Base-by-base conservation (phyloP, 805 yeast genomes). In the Pichia nanzhaoensis region DNA sequence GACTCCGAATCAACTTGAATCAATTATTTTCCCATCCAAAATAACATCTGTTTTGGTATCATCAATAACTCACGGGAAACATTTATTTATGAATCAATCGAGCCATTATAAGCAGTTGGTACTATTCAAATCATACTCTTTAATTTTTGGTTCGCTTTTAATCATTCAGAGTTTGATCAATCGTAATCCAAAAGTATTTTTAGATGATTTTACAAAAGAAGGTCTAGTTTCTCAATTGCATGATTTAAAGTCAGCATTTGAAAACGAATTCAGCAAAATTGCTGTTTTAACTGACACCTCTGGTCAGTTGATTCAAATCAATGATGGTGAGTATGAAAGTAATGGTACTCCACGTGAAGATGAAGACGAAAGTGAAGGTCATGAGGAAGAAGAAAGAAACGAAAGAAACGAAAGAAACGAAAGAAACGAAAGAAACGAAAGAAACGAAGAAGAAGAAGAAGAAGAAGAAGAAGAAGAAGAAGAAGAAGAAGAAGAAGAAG, bases 221-320 rank as follows among this genome's bases (percentile, higher is more conserved):
- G 96, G 96, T 0, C 61, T 84, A n/a, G 58, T 82, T 4, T 61
- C 71, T 16, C 86, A 82, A 55, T 66, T 74, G 9, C 51, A 63
- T 1, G 47, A 55, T 0, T 60, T 78, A 3, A 44, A 12, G 39
- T 42, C 33, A 9, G 33, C 33, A 13, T 30, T 30, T n/a, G 32
- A 40, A 28, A 17, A 13, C 65, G 63, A 61, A 21, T 51, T 55
- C 8, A 46, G 59, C 34, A 35, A 48, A 46, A 19, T 39, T 33
- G 33, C 9, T n/a, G 41, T 21, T 18, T 24, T 9, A 22, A 19
- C 24, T 5, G 32, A 37, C 5, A 37, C 16, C 21, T 21, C 18
- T 16, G 16, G n/a, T 34, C 39, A 41, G 17, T 19, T 41, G 34
- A 34, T 21, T 17, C 14, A 16, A 20, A 34, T 16, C 5, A 10